Conservation (phyloP, 495 filamentous ascomycete species). For the Daldinia concentrica region DNA sequence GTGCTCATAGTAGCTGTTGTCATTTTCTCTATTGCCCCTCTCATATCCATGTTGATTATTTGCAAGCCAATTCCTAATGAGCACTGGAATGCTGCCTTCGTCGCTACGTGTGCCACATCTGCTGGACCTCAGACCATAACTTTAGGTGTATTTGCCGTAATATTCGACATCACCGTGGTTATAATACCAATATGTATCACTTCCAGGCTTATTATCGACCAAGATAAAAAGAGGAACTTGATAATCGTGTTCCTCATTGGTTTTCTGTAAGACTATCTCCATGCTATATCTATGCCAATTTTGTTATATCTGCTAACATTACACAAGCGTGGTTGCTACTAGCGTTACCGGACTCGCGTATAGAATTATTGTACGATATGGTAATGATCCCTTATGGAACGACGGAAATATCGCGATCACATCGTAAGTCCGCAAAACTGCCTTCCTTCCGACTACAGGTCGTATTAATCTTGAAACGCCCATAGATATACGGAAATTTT, state of each 20-base stretch:
- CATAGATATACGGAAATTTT: conserved; percentile 2
- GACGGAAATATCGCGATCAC: neutral
- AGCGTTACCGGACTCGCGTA: neutral
- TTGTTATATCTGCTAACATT: neutral
- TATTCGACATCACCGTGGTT: conserved; percentile 4
- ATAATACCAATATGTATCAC: neutral
- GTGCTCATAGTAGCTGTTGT: neutral
- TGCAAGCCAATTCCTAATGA: neutral
- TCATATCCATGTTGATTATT: neutral
- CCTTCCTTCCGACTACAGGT: neutral
- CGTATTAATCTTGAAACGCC: neutral
- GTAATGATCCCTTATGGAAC: neutral
- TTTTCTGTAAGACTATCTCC: neutral
- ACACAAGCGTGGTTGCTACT: neutral
- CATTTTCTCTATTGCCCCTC: neutral
- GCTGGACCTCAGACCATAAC: neutral
- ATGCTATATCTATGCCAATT: neutral
- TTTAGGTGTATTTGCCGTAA: neutral
- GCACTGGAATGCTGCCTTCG: neutral
- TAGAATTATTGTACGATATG: neutral
- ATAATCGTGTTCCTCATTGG: conserved; percentile 1
- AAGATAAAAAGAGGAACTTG: neutral
- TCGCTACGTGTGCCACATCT: neutral
- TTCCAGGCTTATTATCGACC: neutral
- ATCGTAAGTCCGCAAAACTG: neutral